Evolutionary conservation across 768 basidiomycete genomes (phyloP).

Genomic region (Obba rivulosa): DNA sequence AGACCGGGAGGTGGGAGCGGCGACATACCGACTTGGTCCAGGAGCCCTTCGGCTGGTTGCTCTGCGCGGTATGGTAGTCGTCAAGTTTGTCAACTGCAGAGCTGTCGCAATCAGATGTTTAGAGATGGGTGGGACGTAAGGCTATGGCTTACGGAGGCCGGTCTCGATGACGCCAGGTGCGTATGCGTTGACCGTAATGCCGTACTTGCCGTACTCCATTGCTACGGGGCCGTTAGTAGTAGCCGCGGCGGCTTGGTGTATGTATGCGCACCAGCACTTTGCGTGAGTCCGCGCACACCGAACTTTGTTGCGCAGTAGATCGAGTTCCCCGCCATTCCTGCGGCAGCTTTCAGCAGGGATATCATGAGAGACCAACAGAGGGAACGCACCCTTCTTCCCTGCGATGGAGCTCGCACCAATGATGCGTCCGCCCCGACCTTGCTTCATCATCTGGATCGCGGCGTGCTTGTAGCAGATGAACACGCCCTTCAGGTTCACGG

Average conservation of each 20-base stretch:
- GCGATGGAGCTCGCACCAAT: slow-evolving; percentile 25
- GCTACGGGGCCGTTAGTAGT: slow-evolving; percentile 18
- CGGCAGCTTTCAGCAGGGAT: neutral
- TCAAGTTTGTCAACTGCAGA: slow-evolving; percentile 1
- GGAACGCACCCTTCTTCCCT: slow-evolving; percentile 6
- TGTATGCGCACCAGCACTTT: slow-evolving; percentile 11
- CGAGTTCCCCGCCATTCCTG: slow-evolving; percentile 3
- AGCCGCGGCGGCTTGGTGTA: slow-evolving; percentile 7
- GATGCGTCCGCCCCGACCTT: slow-evolving; percentile 34
- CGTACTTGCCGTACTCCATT: slow-evolving; percentile 13
- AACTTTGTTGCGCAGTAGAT: neutral
- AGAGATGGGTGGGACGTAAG: too few species aligned
- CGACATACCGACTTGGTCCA: slow-evolving; percentile 3
- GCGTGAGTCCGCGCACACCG: slow-evolving; percentile 17
- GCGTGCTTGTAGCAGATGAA: slow-evolving; percentile 37
- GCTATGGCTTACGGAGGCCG: slow-evolving; percentile 11
- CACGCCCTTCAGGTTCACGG: slow-evolving; percentile 35
- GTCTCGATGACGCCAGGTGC: slow-evolving; percentile 23
- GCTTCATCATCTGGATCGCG: slow-evolving; percentile 34
- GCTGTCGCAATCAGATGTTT: too few species aligned
- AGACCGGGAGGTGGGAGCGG: too few species aligned
- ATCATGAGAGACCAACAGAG: neutral
- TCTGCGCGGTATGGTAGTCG: slow-evolving; percentile 7
- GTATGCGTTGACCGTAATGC: slow-evolving; percentile 24
- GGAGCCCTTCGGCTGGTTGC: slow-evolving; percentile 6